Percentiles rank a stretch among this genome's conserved stretches.
These are phyloP conservation scores for Kalmanozyma brasiliensis DNA, from an alignment of 1,284 basidiomycete species.

Conservation along the genomic window DNA sequence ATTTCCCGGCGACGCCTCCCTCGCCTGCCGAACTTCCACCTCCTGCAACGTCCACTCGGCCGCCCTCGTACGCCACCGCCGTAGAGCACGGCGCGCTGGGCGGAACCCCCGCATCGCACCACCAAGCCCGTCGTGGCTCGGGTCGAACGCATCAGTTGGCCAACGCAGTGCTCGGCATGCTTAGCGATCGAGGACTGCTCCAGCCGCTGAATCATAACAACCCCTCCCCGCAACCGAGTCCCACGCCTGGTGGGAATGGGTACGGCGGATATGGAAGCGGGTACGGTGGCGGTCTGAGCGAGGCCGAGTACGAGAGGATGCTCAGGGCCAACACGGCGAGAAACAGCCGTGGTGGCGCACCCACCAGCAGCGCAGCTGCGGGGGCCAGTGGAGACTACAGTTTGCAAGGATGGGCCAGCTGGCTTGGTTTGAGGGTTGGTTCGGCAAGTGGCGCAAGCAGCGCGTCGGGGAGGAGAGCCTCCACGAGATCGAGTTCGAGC, in stretches of 20 bases:
- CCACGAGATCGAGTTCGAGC: neutral
- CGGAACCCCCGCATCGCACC: conserved; percentile 28
- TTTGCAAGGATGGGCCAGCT: conserved; percentile 32
- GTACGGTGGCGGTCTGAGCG: conserved; percentile 30
- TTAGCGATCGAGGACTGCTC: conserved; percentile 53
- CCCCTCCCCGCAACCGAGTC: conserved; percentile 35
- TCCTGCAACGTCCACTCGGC: conserved; percentile 5
- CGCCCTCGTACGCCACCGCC: conserved; percentile 29
- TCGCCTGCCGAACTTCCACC: conserved; percentile 21
- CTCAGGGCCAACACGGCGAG: conserved; percentile 34
- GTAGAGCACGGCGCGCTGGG: conserved; percentile 34
- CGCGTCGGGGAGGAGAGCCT: neutral
- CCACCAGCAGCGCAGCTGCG: neutral
- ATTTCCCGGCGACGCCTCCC: conserved; percentile 42
- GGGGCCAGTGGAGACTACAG: conserved; percentile 23
- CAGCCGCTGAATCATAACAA: conserved; percentile 44
- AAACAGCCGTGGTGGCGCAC: conserved; percentile 15
- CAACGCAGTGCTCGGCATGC: conserved; percentile 57
- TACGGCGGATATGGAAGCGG: conserved; percentile 27
- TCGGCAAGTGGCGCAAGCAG: neutral
- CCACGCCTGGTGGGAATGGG: conserved; percentile 8
- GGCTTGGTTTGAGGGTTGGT: conserved; percentile 24
- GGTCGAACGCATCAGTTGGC: conserved; percentile 53
- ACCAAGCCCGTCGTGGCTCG: conserved; percentile 46
- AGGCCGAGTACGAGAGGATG: conserved; percentile 50